Conservation (phyloP, 1,284 basidiomycete species). For the Melanopsichium pennsylvanicum region DNA sequence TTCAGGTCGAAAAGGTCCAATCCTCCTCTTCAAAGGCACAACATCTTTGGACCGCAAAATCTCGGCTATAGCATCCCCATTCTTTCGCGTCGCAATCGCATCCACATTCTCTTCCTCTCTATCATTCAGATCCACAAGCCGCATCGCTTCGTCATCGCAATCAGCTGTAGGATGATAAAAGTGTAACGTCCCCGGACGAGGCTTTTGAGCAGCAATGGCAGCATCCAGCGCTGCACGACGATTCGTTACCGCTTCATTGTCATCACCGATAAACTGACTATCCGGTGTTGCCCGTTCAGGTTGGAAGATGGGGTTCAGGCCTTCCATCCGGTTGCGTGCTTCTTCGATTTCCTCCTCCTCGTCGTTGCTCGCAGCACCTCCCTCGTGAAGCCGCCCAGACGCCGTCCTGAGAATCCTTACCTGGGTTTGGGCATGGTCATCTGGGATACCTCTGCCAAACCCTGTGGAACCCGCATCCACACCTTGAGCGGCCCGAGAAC, state of each 20-base stretch:
- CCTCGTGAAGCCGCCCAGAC: slow-evolving; percentile 31
- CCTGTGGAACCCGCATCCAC: slow-evolving; percentile 7
- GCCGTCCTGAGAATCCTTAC: slow-evolving; percentile 23
- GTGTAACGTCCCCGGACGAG: slow-evolving; percentile 28
- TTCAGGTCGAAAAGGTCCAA: slow-evolving; percentile 33
- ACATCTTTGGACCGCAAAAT: slow-evolving; percentile 12
- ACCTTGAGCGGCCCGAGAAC: not conserved
- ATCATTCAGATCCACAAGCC: slow-evolving; percentile 6
- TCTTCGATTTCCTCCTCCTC: not conserved
- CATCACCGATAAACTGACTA: slow-evolving; percentile 32
- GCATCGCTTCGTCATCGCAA: slow-evolving; percentile 21
- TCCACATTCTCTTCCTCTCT: slow-evolving; percentile 16
- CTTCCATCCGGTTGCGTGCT: slow-evolving; percentile 1
- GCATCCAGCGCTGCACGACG: slow-evolving; percentile 30
- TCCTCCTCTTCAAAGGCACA: slow-evolving; percentile 15
- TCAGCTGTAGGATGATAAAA: slow-evolving; percentile 26
- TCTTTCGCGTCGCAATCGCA: slow-evolving; percentile 29
- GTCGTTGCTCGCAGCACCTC: slow-evolving; percentile 14
- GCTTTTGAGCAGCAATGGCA: slow-evolving; percentile 21
- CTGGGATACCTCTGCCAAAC: slow-evolving; percentile 22
- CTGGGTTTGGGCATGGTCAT: not conserved
- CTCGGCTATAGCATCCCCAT: slow-evolving; percentile 12
- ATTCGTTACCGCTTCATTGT: slow-evolving; percentile 19
- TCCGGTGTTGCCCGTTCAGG: slow-evolving; percentile 22
- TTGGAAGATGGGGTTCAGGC: slow-evolving; percentile 4